Conservation (phyloP, 2,329 filamentous ascomycete species). For the Aspergillus quadricinctus region DNA sequence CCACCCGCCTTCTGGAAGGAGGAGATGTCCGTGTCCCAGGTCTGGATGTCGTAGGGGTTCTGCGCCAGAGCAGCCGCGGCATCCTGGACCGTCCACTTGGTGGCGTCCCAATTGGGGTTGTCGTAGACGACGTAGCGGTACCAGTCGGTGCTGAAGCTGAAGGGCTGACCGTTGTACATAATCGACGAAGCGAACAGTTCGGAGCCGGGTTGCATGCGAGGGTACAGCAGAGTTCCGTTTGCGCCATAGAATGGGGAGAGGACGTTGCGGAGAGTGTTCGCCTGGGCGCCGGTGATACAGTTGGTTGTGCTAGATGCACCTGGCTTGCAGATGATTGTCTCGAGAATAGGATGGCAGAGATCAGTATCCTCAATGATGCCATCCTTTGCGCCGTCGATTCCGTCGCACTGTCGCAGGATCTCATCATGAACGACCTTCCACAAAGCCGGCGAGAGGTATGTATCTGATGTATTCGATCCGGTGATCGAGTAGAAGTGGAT, state of each 20-base stretch:
- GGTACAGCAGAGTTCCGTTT: constrained; percentile 29
- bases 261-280: constrained; percentile 25
- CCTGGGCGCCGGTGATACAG: constrained; percentile 30
- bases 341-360: constrained; percentile 30
- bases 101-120: constrained; percentile 36
- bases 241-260: constrained; percentile 31
- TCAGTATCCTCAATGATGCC: constrained; percentile 37
- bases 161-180: constrained; percentile 36
- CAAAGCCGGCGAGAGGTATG: constrained; percentile 23
- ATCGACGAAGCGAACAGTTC: constrained; percentile 23
- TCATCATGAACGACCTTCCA: constrained; percentile 33
- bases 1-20: constrained; percentile 42
- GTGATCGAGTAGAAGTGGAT: constrained; percentile 41
- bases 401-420: constrained; percentile 33
- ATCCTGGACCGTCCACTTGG: constrained; percentile 37
- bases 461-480: constrained; percentile 31
- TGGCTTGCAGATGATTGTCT: constrained; percentile 27
- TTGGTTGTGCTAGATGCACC: constrained; percentile 12
- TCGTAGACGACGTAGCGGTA: constrained; percentile 43
- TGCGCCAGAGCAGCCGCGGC: constrained; percentile 31
- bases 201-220: constrained; percentile 34
- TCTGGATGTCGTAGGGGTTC: constrained; percentile 49
- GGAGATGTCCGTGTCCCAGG: constrained; percentile 46
- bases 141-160: constrained; percentile 39
- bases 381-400: constrained; percentile 28